phyloP scores from a whole-genome alignment of 768 basidiomycete genomes.

The Naganishia onofrii region DNA sequence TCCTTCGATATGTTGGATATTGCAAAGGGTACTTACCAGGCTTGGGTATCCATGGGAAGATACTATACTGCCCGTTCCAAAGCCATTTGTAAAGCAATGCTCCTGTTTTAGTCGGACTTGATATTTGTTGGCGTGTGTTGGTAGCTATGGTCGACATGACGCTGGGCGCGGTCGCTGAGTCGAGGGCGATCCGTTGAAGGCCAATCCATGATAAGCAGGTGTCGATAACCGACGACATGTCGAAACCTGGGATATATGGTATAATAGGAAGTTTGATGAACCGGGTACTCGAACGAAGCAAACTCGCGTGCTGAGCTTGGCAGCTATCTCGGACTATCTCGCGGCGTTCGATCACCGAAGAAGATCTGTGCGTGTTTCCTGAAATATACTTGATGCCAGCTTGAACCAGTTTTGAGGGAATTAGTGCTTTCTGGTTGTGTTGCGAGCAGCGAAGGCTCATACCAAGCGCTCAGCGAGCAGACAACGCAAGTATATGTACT shows the following conservation, averaged over 20 bases:
- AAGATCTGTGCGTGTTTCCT: conserved; percentile 2
- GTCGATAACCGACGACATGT: neutral
- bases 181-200: conserved; percentile 10
- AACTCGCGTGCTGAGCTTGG: too few species aligned
- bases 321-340: conserved; percentile 5
- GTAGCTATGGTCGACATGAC: neutral
- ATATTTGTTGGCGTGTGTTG: neutral
- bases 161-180: neutral
- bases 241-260: neutral
- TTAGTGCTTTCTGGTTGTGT: too few species aligned
- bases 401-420: neutral
- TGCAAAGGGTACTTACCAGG: conserved; percentile 6
- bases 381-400: too few species aligned
- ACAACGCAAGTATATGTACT: too few species aligned
- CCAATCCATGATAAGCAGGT: conserved; percentile 15
- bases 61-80: conserved; percentile 21
- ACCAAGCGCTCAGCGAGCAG: too few species aligned
- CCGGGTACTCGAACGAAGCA: neutral
- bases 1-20: neutral
- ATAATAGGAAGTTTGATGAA: conserved; percentile 2
- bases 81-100: conserved; percentile 14
- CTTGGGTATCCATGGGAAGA: conserved; percentile 27
- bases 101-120: neutral
- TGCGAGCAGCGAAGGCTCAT: too few species aligned
- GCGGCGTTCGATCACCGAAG: conserved; percentile 21